Base-by-base conservation (phyloP, 208 protist genomes). In the Lotmaria passim region DNA sequence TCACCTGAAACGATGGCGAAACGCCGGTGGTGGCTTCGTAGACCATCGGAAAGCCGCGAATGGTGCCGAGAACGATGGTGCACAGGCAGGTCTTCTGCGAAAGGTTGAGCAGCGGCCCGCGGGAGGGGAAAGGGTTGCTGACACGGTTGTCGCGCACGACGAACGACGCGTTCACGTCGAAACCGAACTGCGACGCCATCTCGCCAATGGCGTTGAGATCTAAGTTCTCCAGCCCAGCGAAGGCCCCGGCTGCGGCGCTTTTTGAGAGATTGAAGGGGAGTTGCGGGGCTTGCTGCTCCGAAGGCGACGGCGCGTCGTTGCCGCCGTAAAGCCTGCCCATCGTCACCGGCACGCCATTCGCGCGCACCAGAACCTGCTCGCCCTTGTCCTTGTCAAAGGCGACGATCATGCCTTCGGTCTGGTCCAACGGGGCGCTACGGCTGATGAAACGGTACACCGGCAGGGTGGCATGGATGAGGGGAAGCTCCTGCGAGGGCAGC, bases 21-120 rank as follows among this genome's bases (percentile, higher is more conserved):
- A 90, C 69, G 39, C 91, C 87, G 8, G 87, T 92, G 15, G 76
- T 72, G 12, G 83, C 59, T 52, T 93, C 91, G 57, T 85, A 95
- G 14, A 96, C 82, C 79, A 96, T 92, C 15, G 91, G 91, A 48
- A 96, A 91, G 31, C 91, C 91, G 44, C 85, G 86, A 69, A 96
- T 96, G 12, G 78, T 80, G 24, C 91, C 91, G 10, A 96, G 81
- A 3, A 85, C 75, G 39, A 96, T 83, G 33, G 83, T 87, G 79
- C 91, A 96, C 34, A 85, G 77, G 61, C 87, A 93, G 62, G 87
- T 93, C 64, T 87, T 91, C 70, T 96, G 84, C 26, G 75, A 90
- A 19, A 96, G 58, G 73, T 96, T 84, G 41, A 96, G 73, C 61
- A 86, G 69, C 34, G 87, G 91, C 7, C 78, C 81, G 28, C 87